Evolutionary conservation across 192 early-diverging fungal genomes (phyloP), one percentile per base, ranked within the genome.

Genomic region (Chytriomyces confervae): DNA sequence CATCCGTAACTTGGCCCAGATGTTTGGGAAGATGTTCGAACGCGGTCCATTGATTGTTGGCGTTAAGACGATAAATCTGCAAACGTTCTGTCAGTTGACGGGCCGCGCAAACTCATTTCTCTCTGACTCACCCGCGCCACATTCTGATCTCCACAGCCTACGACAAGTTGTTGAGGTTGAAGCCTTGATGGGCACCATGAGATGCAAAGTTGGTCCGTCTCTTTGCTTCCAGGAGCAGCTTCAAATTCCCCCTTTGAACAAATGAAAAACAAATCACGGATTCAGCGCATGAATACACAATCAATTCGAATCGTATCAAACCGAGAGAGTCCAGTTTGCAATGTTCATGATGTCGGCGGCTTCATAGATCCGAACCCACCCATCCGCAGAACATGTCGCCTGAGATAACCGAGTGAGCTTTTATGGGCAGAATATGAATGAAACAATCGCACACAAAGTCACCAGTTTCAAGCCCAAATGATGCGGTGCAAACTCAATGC

Each of bases 401-500:
- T 93, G 20, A 53, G 24, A 61, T 65, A 13, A 20, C 29, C n/a
- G 16, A 53, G 57, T 80, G 18, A 84, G 18, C 77, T 46, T 69
- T 10, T 16, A 77, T 81, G 73, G 48, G 45, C 62, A 27, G 24
- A 27, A 49, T 1, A 57, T 27, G 29, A n/a, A n/a, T n/a, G 24
- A 23, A 27, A 44, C 13, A 2, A 36, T 36, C 29, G 29, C 29
- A 36, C 29, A 36, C 29, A 36, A 36, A 66, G 64, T 72, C 82
- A 91, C 94, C 67, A 98, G 81, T 70, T 92, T 90, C 62, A 98
- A 86, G 23, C 93, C 91, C 44, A 88, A 79, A 79, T 93, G 91
- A 81, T 91, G 90, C 13, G 95, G 96, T 36, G 95, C 91, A 86
- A 98, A 98, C 70, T 92, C 92, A n/a, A 98, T 87, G 84, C 92